Percentiles rank a stretch among this genome's conserved stretches.
Evolutionary conservation across 768 basidiomycete genomes (phyloP).

Genomic region (Rossbeevera mucosa): DNA sequence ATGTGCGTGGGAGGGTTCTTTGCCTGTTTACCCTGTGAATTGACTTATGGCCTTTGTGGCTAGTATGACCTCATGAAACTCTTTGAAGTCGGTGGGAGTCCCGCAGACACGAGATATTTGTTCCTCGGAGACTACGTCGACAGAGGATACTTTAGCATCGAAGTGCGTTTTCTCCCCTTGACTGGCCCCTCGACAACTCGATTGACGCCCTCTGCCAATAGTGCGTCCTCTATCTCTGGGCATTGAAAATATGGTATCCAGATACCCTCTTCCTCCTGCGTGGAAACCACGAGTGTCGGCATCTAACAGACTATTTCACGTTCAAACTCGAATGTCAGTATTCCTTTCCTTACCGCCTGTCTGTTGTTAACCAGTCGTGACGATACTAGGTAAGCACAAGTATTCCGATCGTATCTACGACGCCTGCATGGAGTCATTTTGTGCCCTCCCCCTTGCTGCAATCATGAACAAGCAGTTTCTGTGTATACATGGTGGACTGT

Average conservation of each 20-base stretch:
- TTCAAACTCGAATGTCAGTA: conserved; percentile 95
- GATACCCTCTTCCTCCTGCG: conserved; percentile 93
- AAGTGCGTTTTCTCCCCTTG: conserved; percentile 43
- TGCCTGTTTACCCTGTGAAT: conserved; percentile 10
- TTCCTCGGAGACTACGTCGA: conserved; percentile 94
- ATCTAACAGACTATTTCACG: conserved; percentile 97
- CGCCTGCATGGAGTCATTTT: conserved; percentile 97
- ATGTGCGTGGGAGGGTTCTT: conserved; percentile 51
- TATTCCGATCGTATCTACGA: conserved; percentile 97
- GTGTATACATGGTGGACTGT: conserved; percentile 96
- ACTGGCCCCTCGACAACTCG: background rate
- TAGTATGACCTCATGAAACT: conserved; percentile 94
- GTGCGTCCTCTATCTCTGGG: conserved; percentile 98
- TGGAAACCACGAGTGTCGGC: conserved; percentile 98
- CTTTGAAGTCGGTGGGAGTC: conserved; percentile 90
- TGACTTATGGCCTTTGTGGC: conserved; percentile 7
- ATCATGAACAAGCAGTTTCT: conserved; percentile 99
- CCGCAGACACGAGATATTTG: conserved; percentile 89
- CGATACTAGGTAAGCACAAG: conserved; percentile 85
- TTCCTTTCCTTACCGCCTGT: background rate
- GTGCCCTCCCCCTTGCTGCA: conserved; percentile 89
- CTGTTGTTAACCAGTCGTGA: background rate
- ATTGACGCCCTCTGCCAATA: conserved; percentile 28
- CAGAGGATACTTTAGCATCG: conserved; percentile 90
- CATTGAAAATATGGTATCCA: conserved; percentile 99